Percentiles rank a stretch among this genome's conserved stretches.
These are phyloP conservation scores for Teratosphaeria viscida DNA, from an alignment of 2,329 filamentous ascomycete genomes.

Conservation along the genomic window DNA sequence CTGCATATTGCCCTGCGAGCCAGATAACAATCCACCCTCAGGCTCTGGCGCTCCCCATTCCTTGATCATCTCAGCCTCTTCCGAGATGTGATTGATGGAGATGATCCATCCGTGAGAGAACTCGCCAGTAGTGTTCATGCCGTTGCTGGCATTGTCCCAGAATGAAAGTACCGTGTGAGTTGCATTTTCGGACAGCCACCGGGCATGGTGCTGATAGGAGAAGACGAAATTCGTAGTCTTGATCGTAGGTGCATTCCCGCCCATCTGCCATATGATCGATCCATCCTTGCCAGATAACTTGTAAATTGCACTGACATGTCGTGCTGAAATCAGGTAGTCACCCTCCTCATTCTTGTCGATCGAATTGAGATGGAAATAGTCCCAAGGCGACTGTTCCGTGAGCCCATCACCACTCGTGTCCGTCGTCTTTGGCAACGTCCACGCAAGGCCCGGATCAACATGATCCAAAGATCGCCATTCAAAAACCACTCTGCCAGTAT, in stretches of 20 bases:
- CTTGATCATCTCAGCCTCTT: conserved; percentile 36
- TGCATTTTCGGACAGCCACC: conserved; percentile 35
- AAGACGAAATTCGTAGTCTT: conserved; percentile 38
- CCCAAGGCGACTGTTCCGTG: conserved; percentile 38
- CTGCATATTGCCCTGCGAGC: conserved; percentile 45
- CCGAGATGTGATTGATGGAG: conserved; percentile 32
- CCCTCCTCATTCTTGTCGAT: conserved; percentile 40
- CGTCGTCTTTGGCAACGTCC: conserved; percentile 34
- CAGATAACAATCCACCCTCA: conserved; percentile 35
- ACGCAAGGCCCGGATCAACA: conserved; percentile 39
- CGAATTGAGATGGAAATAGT: conserved; percentile 47
- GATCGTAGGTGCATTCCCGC: conserved; percentile 40
- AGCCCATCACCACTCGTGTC: conserved; percentile 38
- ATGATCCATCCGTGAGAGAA: conserved; percentile 39
- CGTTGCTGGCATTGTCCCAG: conserved; percentile 45
- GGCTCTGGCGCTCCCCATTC: conserved; percentile 40
- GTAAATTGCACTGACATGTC: conserved; percentile 37
- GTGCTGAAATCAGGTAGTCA: conserved; percentile 40
- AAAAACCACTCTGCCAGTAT: conserved; percentile 46
- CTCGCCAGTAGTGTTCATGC: conserved; percentile 30
- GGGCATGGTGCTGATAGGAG: conserved; percentile 45
- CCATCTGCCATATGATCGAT: conserved; percentile 40
- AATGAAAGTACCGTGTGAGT: conserved; percentile 43
- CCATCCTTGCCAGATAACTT: conserved; percentile 38
- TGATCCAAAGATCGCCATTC: conserved; percentile 51